Evolutionary conservation across 768 basidiomycete species (phyloP).

Genomic region (Boletus patriciae): DNA sequence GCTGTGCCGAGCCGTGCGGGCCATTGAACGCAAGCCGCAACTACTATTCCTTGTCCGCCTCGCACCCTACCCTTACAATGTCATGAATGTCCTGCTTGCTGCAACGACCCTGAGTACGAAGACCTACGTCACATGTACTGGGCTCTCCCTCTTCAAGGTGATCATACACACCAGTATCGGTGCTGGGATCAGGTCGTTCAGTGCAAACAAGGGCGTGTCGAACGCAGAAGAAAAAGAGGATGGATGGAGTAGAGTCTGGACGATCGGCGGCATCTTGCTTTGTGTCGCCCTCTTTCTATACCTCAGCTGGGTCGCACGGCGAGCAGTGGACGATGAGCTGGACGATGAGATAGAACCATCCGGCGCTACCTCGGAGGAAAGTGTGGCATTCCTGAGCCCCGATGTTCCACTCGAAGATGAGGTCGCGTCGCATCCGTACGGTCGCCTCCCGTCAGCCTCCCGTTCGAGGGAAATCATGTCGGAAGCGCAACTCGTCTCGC

Average conservation of each 20-base stretch:
- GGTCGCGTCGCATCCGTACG: slow-evolving; percentile 14
- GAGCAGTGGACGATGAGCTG: slow-evolving; percentile 57
- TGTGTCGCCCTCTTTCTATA: slow-evolving; percentile 78
- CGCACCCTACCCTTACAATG: slow-evolving; percentile 91
- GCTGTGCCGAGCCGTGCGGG: slow-evolving; percentile 78
- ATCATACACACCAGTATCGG: slow-evolving; percentile 90
- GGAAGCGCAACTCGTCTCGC: slow-evolving; percentile 43
- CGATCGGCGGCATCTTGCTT: slow-evolving; percentile 65
- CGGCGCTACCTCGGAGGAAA: slow-evolving; percentile 45
- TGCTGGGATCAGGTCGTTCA: slow-evolving; percentile 80
- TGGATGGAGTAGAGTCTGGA: slow-evolving; percentile 56
- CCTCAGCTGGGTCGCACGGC: slow-evolving; percentile 75
- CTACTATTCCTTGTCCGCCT: slow-evolving; percentile 89
- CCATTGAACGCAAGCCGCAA: slow-evolving; percentile 84
- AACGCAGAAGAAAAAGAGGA: slow-evolving; percentile 39
- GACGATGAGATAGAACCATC: slow-evolving; percentile 41
- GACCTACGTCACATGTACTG: slow-evolving; percentile 79
- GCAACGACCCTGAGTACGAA: slow-evolving; percentile 76
- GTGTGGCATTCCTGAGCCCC: slow-evolving; percentile 50
- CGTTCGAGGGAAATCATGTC: slow-evolving; percentile 40
- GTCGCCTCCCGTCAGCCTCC: slow-evolving; percentile 18
- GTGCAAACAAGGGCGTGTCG: slow-evolving; percentile 50
- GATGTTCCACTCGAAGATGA: slow-evolving; percentile 28
- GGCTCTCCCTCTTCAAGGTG: slow-evolving; percentile 83
- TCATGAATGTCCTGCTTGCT: slow-evolving; percentile 92